Evolutionary conservation across 2,329 filamentous ascomycete species (phyloP).

Genomic region (Aspergillus tubingensis): DNA sequence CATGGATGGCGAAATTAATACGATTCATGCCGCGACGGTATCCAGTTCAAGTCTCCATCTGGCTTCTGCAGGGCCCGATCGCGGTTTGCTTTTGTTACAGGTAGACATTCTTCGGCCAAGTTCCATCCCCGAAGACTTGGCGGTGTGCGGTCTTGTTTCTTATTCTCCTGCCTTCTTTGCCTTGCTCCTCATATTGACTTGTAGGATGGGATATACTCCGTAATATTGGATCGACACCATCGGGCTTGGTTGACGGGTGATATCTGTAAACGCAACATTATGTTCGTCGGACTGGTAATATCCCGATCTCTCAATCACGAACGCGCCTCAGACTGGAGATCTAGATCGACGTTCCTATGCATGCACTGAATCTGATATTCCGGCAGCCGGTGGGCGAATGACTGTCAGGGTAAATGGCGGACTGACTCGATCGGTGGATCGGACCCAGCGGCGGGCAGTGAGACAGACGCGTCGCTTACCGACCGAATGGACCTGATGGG

Average conservation of each 20-base stretch:
- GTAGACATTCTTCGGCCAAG: neutral
- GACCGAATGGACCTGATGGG: neutral
- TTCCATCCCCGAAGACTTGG: neutral
- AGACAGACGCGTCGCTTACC: slow-evolving; percentile 4
- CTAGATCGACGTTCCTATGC: neutral
- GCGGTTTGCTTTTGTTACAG: neutral
- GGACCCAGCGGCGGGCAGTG: slow-evolving; percentile 5
- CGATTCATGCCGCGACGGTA: neutral
- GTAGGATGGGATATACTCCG: neutral
- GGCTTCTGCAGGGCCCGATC: slow-evolving; percentile 2
- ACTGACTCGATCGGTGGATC: slow-evolving; percentile 10
- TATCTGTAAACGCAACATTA: neutral
- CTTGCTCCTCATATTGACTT: neutral
- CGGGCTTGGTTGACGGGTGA: neutral
- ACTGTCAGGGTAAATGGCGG: neutral
- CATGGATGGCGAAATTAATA: slow-evolving; percentile 5
- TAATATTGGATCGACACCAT: neutral
- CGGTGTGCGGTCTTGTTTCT: neutral
- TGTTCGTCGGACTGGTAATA: neutral
- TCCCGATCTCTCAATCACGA: slow-evolving; percentile 7
- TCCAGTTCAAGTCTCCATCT: neutral
- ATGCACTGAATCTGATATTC: slow-evolving; percentile 4
- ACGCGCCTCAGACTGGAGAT: slow-evolving; percentile 1
- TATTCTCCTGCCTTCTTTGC: neutral
- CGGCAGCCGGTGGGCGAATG: neutral